Conservation (phyloP, 192 early-diverging fungal species). For the Phlyctochytrium bullatum region DNA sequence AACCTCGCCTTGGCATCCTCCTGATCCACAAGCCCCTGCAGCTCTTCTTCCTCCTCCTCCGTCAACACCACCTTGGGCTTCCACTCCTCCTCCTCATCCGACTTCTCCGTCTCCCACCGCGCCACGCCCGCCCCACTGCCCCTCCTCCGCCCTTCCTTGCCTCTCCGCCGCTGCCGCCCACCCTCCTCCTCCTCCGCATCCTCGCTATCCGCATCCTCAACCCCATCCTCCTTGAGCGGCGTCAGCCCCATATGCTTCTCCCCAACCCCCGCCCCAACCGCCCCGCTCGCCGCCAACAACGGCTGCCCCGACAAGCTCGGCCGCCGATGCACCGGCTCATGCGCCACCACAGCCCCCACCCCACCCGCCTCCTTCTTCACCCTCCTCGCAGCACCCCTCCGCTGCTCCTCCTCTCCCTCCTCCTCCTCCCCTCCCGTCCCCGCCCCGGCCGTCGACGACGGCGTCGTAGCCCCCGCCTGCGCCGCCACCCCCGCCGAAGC, state of each 20-base stretch:
- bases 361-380: not conserved
- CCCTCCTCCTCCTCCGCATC: not conserved
- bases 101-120: too few relatives aligned
- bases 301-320: too few relatives aligned
- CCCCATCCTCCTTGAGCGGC: not conserved
- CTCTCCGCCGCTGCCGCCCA: not conserved
- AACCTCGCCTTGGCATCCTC: slow-evolving; percentile 4
- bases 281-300: too few relatives aligned
- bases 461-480: not conserved
- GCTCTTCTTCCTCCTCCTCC: slow-evolving; percentile 4
- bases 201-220: not conserved
- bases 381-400: too few relatives aligned
- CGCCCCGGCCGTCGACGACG: not conserved
- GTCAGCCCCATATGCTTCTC: not conserved
- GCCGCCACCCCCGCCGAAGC: not conserved
- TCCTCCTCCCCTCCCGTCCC: not conserved
- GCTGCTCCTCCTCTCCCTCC: not conserved
- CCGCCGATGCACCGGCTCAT: too few relatives aligned
- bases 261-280: not conserved
- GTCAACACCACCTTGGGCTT: slow-evolving; percentile 2
- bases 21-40: not conserved
- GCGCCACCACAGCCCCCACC: too few relatives aligned
- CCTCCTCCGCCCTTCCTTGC: not conserved
- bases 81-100: not conserved
- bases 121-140: too few relatives aligned